A percentile compares a stretch with the other conserved stretches of the same genome.
Evolutionary conservation across 345 rosid genomes (phyloP).

Genomic region (Reutealis trisperma): DNA sequence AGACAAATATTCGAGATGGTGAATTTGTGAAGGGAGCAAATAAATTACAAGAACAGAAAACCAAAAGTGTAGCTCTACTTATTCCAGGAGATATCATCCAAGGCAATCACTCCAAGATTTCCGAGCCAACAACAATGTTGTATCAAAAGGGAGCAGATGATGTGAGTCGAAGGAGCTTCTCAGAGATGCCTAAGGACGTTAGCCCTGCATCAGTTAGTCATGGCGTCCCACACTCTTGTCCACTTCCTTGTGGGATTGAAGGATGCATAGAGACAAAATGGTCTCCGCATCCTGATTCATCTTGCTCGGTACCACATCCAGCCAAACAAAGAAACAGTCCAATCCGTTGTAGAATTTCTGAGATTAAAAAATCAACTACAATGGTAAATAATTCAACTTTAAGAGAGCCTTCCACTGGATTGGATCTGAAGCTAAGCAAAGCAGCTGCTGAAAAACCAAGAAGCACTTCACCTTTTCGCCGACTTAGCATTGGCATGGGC

Average conservation of each 20-base stretch:
- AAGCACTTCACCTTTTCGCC: constrained; percentile 77
- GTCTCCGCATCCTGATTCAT: constrained; percentile 33
- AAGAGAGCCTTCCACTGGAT: constrained; percentile 30
- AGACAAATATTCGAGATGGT: constrained; percentile 32
- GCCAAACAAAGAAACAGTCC: constrained; percentile 35
- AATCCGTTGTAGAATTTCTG: constrained; percentile 33
- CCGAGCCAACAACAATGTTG: constrained; percentile 25
- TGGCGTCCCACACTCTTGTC: constrained; percentile 43
- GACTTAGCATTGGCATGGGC: constrained; percentile 56
- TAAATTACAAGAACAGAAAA: constrained; percentile 31
- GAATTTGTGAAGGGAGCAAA: constrained; percentile 35
- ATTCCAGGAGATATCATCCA: constrained; percentile 47
- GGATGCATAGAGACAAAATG: constrained; percentile 32
- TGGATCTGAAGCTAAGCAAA: constrained; percentile 34
- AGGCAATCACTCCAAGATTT: constrained; percentile 33
- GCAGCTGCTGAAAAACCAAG: constrained; percentile 53
- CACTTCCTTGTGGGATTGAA: constrained; percentile 44
- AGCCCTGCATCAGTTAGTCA: constrained; percentile 26
- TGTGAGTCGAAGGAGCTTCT: constrained; percentile 40
- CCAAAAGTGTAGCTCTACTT: constrained; percentile 47
- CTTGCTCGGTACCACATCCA: constrained; percentile 36
- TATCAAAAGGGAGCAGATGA: constrained; percentile 38
- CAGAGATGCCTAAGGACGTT: constrained; percentile 35
- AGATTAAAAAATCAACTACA: constrained; percentile 30
- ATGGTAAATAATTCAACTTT: constrained; percentile 1